These are phyloP conservation scores for Fusarium humuli DNA, from an alignment of 2,329 filamentous ascomycete genomes.

Conservation along the genomic window DNA sequence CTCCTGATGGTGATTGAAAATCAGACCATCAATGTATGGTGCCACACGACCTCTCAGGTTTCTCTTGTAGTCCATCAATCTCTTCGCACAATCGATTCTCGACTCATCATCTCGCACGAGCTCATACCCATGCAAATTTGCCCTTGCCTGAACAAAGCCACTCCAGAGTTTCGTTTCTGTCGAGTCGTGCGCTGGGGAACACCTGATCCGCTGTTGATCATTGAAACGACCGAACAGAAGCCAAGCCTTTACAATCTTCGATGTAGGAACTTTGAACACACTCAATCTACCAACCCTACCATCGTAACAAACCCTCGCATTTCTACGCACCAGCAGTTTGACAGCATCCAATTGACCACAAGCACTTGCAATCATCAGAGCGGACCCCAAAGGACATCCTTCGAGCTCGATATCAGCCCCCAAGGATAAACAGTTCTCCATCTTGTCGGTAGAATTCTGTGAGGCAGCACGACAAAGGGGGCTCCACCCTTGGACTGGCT, in stretches of 20 bases:
- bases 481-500: background rate
- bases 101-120: background rate
- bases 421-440: background rate
- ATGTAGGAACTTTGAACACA: background rate
- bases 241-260: accelerated
- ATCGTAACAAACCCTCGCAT: accelerated
- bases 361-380: background rate
- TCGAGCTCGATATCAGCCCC: background rate
- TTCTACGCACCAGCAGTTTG: accelerated
- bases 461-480: background rate
- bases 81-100: background rate
- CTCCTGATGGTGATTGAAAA: no score
- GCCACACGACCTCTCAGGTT: no score
- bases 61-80: accelerated
- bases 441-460: background rate
- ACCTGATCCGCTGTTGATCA: background rate
- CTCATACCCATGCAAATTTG: background rate
- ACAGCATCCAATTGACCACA: background rate
- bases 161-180: background rate
- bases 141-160: background rate
- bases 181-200: no score
- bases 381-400: background rate
- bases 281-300: accelerated
- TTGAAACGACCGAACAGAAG: background rate
- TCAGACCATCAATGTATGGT: background rate